Conservation (phyloP, 2,329 filamentous ascomycete species). For the Penicillium sp. region DNA sequence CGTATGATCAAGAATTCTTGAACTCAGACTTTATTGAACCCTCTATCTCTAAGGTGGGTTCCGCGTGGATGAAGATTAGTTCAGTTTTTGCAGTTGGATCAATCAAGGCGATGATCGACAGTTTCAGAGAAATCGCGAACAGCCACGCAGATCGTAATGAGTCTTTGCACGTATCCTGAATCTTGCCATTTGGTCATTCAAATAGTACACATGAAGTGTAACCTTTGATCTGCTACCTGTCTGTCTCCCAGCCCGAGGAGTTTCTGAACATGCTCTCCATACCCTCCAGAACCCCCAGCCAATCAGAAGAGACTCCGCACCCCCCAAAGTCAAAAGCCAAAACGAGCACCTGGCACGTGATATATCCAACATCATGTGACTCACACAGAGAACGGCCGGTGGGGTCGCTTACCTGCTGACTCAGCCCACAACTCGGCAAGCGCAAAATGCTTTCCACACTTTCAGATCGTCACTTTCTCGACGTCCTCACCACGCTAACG, state of each 20-base stretch:
- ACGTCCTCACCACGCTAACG: conserved; percentile 45
- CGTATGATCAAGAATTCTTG: too few relatives aligned
- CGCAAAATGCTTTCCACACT: conserved; percentile 45
- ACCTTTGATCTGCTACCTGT: background rate
- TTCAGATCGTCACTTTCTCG: conserved; percentile 47
- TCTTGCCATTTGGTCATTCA: background rate
- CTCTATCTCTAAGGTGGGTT: too few relatives aligned
- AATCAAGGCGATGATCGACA: too few relatives aligned
- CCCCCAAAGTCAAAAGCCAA: background rate
- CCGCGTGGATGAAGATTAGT: too few relatives aligned
- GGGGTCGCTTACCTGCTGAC: conserved; percentile 41
- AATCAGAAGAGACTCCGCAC: background rate
- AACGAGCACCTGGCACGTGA: background rate
- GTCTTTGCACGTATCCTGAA: background rate
- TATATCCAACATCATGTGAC: background rate
- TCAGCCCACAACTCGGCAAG: conserved; percentile 50
- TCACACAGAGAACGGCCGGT: conserved; percentile 7
- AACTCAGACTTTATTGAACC: too few relatives aligned
- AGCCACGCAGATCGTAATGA: background rate
- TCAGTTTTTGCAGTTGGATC: too few relatives aligned
- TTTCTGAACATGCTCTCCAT: background rate
- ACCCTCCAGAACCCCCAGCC: background rate
- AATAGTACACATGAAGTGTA: background rate
- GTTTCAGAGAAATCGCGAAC: too few relatives aligned
- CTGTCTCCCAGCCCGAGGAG: background rate